These are phyloP conservation scores for Myxozyma sirexii DNA, from an alignment of 805 yeast genomes.

Conservation along the genomic window DNA sequence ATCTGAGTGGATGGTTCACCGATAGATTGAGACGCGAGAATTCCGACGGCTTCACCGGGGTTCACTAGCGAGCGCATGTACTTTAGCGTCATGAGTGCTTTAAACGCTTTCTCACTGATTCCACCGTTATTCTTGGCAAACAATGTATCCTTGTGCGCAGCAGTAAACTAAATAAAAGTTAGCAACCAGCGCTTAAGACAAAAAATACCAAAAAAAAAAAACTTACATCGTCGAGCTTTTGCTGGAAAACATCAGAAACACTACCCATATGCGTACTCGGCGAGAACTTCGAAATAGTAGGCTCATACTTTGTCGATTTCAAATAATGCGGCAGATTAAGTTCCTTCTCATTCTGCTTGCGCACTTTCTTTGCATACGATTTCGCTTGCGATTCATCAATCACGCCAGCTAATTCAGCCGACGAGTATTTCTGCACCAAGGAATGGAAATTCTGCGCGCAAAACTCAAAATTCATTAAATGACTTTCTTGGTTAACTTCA, in stretches of 20 bases:
- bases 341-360: constrained; percentile 64
- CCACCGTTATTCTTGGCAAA: constrained; percentile 40
- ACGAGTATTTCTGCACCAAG: constrained; percentile 78
- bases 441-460: constrained; percentile 90
- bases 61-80: constrained; percentile 93
- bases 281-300: constrained; percentile 79
- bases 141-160: constrained; percentile 22
- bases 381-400: constrained; percentile 84
- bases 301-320: constrained; percentile 74
- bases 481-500: constrained; percentile 92
- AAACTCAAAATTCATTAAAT: constrained; percentile 90
- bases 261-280: constrained; percentile 92
- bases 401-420: constrained; percentile 62
- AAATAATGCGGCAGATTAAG: constrained; percentile 62
- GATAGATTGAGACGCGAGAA: constrained; percentile 95
- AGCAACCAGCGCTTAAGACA: too few species aligned
- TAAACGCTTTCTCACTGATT: constrained; percentile 77
- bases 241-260: constrained; percentile 87
- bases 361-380: constrained; percentile 77
- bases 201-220: background rate
- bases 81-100: constrained; percentile 96
- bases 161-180: constrained; percentile 11
- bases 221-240: constrained; percentile 66
- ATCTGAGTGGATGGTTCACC: constrained; percentile 99
- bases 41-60: constrained; percentile 99